Evolutionary conservation across 148 eudicot species (phyloP).

Genomic region (Arbutus unedo): DNA sequence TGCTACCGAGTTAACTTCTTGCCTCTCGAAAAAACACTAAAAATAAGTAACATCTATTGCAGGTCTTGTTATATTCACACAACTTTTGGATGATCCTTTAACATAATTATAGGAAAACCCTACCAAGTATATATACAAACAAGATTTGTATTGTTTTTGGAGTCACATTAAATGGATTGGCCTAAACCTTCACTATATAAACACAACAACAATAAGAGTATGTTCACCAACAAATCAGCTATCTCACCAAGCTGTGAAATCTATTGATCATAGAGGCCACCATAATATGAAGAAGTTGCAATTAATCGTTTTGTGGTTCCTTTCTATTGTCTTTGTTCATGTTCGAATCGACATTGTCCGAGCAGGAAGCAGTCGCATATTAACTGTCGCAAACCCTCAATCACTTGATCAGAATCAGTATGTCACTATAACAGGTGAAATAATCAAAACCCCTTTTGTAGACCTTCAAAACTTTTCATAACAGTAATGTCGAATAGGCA

Average conservation of each 20-base stretch:
- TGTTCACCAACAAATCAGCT: constrained; percentile 13
- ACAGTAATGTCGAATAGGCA: no score
- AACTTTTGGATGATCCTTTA: constrained; percentile 10
- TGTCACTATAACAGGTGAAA: constrained; percentile 35
- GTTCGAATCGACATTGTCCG: neutral
- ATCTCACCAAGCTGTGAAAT: neutral
- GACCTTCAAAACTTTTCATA: no score
- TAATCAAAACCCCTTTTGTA: neutral
- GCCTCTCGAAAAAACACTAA: no score
- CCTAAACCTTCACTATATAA: neutral
- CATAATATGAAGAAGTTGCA: constrained; percentile 15
- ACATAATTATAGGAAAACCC: neutral
- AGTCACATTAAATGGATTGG: constrained; percentile 15
- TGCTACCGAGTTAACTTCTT: no score
- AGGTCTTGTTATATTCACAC: constrained; percentile 15
- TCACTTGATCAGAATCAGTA: constrained; percentile 19
- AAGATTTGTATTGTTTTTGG: constrained; percentile 3
- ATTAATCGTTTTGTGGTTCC: constrained; percentile 12
- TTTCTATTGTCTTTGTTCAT: constrained; percentile 13
- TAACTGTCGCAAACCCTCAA: constrained; percentile 27
- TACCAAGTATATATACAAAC: neutral
- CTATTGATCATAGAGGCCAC: neutral
- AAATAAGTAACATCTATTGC: neutral
- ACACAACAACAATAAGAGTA: neutral
- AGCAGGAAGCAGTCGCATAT: constrained; percentile 26